phyloP scores from a whole-genome alignment of 176 grass and related monocot genomes.

The Musa troglodytarum region DNA sequence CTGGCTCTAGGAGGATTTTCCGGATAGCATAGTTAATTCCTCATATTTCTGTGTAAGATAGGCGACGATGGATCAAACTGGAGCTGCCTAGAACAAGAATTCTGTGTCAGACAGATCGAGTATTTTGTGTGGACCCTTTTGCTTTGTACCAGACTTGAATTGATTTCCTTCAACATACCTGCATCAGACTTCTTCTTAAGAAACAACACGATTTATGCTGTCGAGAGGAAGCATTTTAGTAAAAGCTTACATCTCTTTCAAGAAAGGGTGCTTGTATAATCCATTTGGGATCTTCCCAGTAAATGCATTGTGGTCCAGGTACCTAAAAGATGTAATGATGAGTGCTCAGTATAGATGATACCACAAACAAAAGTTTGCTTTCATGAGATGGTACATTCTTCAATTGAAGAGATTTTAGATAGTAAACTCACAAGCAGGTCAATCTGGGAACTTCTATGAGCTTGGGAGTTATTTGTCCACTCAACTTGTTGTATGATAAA shows the following conservation, averaged over 20 bases:
- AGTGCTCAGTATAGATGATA: background rate
- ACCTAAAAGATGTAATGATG: slow-evolving; percentile 20
- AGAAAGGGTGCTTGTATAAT: slow-evolving; percentile 77
- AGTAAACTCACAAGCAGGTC: slow-evolving; percentile 66
- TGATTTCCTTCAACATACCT: slow-evolving; percentile 88
- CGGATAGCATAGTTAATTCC: background rate
- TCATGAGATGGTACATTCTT: too few relatives aligned
- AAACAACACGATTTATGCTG: slow-evolving; percentile 12
- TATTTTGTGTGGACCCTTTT: slow-evolving; percentile 83
- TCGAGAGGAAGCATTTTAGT: background rate
- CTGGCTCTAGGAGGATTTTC: background rate
- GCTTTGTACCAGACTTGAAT: slow-evolving; percentile 70
- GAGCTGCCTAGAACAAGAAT: slow-evolving; percentile 39
- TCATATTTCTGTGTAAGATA: background rate
- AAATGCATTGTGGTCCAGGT: slow-evolving; percentile 87
- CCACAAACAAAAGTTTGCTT: too few relatives aligned
- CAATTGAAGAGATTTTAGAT: background rate
- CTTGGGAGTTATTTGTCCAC: slow-evolving; percentile 65
- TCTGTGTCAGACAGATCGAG: slow-evolving; percentile 73
- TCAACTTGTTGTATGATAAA: slow-evolving; percentile 78
- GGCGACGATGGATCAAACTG: background rate
- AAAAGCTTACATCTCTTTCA: slow-evolving; percentile 82
- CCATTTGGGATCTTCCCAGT: slow-evolving; percentile 85
- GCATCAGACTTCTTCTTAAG: slow-evolving; percentile 19
- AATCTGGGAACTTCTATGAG: slow-evolving; percentile 75